These are phyloP conservation scores for Cercospora sesami DNA, from an alignment of 2,329 filamentous ascomycete genomes.

Conservation along the genomic window DNA sequence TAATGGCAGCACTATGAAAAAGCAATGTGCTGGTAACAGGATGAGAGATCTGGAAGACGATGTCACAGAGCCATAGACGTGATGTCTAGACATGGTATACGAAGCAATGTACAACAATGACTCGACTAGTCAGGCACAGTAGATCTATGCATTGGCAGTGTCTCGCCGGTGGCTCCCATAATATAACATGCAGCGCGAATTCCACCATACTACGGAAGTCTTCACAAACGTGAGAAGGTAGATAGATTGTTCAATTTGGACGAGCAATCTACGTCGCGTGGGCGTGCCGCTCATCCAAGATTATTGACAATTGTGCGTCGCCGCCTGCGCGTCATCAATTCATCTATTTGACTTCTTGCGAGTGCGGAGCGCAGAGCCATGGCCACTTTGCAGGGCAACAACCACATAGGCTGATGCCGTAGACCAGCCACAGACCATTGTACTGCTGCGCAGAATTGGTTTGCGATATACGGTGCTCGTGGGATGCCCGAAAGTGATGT, in stretches of 20 bases:
- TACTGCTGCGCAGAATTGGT: not conserved
- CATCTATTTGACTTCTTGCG: constrained; percentile 2
- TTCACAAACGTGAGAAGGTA: not conserved
- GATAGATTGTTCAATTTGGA: not conserved
- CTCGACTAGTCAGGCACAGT: constrained; percentile 6
- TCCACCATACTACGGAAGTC: not conserved
- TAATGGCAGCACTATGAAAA: not conserved
- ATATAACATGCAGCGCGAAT: not conserved
- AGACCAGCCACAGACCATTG: not conserved
- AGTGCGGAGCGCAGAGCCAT: not conserved
- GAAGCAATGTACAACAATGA: constrained; percentile 8
- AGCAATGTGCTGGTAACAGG: not conserved
- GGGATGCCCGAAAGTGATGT: not conserved
- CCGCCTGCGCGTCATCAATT: not conserved
- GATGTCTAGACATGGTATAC: constrained; percentile 1
- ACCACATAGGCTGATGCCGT: not conserved
- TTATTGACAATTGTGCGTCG: not conserved
- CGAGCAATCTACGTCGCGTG: not conserved
- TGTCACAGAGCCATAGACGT: not conserved
- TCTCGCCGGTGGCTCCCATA: not conserved
- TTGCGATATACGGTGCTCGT: not conserved
- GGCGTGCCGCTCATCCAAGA: not conserved
- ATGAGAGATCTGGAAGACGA: not conserved
- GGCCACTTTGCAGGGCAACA: not conserved
- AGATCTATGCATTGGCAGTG: not conserved